Evolutionary conservation across 495 filamentous ascomycete genomes (phyloP), one percentile per base, ranked within the genome.

Genomic region (Aspergillus ellipticus): DNA sequence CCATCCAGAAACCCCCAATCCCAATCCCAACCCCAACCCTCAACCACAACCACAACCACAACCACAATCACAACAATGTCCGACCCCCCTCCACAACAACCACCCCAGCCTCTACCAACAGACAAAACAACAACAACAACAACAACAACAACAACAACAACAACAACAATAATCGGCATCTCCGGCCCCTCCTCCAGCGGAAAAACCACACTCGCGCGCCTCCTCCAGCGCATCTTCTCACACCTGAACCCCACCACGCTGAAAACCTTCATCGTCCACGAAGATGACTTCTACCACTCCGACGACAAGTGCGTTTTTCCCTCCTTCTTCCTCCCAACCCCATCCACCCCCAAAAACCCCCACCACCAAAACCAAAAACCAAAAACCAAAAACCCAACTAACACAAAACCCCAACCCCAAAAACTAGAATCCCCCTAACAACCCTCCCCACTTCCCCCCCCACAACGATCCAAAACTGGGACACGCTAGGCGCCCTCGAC

Each of bases 241-340:
- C 57, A 70, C 7, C 21, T 53, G 1, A 39, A 54, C 6, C 42
- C 49, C 45, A 4, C 45, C 15, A 5, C 8, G n/a, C 48, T 76
- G 15, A 62, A 61, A 6, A 82, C 84, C 2, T 92, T 90, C 60
- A 87, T 96, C 57, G 78, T 97, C 39, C 92, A 96, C 66, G 83
- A 94, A 67, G 93, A 97, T 72, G 93, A 97, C 69, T 97, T 96
- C 67, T 97, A 91, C 69, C 81, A 80, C 35, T 66, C 89, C 1
- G 92, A 97, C 64, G 66, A 79, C n/a, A 74, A 87, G 82, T 87
- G 60, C 62, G 75, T 63, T 11, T 19, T 22, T 28, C 43, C 52
- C 24, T 24, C 24, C 17, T 13, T 19, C 15, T 29, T 29, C 7
- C 20, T 16, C 22, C 26, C 9, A 9, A 5, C 11, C 15, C 17